Percentiles rank a stretch among this genome's conserved stretches.
Evolutionary conservation across 2,329 filamentous ascomycete species (phyloP).

Genomic region (Arthrinium phaeospermum): DNA sequence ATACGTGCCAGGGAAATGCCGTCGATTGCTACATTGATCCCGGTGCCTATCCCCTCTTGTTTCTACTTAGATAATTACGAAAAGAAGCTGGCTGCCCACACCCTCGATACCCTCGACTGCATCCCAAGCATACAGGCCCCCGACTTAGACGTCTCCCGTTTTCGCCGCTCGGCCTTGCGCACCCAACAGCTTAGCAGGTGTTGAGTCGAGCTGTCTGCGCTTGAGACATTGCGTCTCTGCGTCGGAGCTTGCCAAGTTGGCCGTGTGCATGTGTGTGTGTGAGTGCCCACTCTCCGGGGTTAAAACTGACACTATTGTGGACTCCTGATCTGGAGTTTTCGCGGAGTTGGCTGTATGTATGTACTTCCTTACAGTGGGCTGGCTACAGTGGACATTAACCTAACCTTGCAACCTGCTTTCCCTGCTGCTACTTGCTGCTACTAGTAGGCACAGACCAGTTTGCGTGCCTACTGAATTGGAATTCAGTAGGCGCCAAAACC

Average conservation of each 20-base stretch:
- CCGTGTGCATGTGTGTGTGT: constrained; percentile 1
- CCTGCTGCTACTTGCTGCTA: neutral
- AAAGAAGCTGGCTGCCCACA: neutral
- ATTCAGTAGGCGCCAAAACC: too few species aligned
- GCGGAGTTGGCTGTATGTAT: neutral
- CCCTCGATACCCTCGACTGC: neutral
- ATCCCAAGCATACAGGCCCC: neutral
- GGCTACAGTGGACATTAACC: neutral
- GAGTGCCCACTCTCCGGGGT: constrained; percentile 14
- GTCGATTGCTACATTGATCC: neutral
- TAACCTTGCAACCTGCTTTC: neutral
- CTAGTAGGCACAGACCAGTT: too few species aligned
- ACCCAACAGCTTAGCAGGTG: neutral
- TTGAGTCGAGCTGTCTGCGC: neutral
- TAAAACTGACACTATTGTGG: constrained; percentile 10
- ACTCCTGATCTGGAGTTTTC: constrained; percentile 15
- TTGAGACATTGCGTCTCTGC: neutral
- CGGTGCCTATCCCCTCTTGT: neutral
- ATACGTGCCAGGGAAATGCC: neutral
- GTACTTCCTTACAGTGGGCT: constrained; percentile 1
- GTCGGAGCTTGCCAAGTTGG: constrained; percentile 2
- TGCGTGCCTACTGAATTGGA: too few species aligned
- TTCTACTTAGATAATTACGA: neutral
- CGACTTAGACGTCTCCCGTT: neutral
- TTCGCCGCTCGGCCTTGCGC: neutral